These are phyloP conservation scores for Puccinia coronata DNA, from an alignment of 1,284 basidiomycete genomes.

Conservation along the genomic window DNA sequence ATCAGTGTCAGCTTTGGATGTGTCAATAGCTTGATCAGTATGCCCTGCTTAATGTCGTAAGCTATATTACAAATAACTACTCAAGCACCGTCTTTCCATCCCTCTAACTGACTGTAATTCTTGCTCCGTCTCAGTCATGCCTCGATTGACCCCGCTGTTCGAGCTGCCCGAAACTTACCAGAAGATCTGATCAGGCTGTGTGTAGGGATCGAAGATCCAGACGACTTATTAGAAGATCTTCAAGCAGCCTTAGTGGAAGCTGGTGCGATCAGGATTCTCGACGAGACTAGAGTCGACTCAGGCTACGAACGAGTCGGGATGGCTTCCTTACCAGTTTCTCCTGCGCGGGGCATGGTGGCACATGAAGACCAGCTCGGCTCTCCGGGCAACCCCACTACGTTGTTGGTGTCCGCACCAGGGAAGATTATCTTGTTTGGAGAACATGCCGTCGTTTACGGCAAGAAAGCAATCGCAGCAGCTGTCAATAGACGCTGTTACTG, in stretches of 20 bases:
- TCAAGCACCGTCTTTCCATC: not conserved
- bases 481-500: slow-evolving; percentile 95
- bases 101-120: slow-evolving; percentile 11
- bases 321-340: not conserved
- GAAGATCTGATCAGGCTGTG: slow-evolving; percentile 97
- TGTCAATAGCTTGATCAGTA: slow-evolving; percentile 96
- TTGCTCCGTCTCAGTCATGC: slow-evolving; percentile 71
- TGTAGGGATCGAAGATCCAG: slow-evolving; percentile 94
- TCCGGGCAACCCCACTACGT: slow-evolving; percentile 59
- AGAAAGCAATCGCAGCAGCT: slow-evolving; percentile 92
- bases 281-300: slow-evolving; percentile 49
- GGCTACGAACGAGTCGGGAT: slow-evolving; percentile 42
- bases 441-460: slow-evolving; percentile 95
- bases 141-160: slow-evolving; percentile 89
- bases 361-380: not conserved
- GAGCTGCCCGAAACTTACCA: slow-evolving; percentile 88
- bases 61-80: slow-evolving; percentile 59
- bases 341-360: slow-evolving; percentile 51
- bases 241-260: slow-evolving; percentile 87
- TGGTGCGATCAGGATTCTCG: slow-evolving; percentile 69
- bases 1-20: slow-evolving; percentile 98
- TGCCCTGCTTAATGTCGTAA: slow-evolving; percentile 99
- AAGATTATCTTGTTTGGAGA: slow-evolving; percentile 99
- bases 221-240: slow-evolving; percentile 91
- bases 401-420: slow-evolving; percentile 87